A percentile compares a stretch with the other conserved stretches of the same genome.
These are phyloP conservation scores for Pichia sp. DNA, from an alignment of 1,139 yeast species.

Conservation along the genomic window DNA sequence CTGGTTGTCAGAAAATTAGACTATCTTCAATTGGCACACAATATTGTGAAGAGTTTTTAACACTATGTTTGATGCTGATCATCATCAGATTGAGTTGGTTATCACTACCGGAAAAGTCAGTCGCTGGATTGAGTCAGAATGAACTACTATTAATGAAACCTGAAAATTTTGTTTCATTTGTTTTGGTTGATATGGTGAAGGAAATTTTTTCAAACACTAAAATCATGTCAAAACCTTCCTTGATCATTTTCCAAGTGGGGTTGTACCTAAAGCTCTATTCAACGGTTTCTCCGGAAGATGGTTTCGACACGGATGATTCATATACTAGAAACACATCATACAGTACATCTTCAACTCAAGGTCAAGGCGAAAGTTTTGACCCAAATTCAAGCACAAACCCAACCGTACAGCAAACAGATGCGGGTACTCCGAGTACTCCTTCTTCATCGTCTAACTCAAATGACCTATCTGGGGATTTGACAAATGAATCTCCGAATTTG, in stretches of 20 bases:
- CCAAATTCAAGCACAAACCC: neutral
- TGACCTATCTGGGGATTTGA: constrained; percentile 30
- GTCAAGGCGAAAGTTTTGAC: neutral
- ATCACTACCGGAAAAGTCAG: constrained; percentile 37
- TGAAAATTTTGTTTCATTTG: constrained; percentile 33
- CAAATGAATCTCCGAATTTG: constrained; percentile 32
- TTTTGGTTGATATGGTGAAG: constrained; percentile 33
- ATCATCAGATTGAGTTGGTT: constrained; percentile 47
- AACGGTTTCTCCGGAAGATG: constrained; percentile 37
- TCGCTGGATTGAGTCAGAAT: constrained; percentile 24
- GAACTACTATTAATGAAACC: constrained; percentile 31
- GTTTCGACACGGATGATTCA: constrained; percentile 36
- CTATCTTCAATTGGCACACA: constrained; percentile 30
- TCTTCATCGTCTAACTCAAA: constrained; percentile 24
- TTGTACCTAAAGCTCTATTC: constrained; percentile 33
- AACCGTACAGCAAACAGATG: neutral
- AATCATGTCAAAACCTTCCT: constrained; percentile 32
- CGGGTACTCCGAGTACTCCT: constrained; percentile 13
- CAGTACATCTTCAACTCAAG: neutral
- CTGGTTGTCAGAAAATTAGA: constrained; percentile 30
- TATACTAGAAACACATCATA: constrained; percentile 23
- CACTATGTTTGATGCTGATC: constrained; percentile 42
- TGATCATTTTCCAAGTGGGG: constrained; percentile 36
- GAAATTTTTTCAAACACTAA: constrained; percentile 33
- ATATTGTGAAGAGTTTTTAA: constrained; percentile 34